Base-by-base conservation (phyloP, 2,329 filamentous ascomycete genomes). In the Ceratocystis albifundus region DNA sequence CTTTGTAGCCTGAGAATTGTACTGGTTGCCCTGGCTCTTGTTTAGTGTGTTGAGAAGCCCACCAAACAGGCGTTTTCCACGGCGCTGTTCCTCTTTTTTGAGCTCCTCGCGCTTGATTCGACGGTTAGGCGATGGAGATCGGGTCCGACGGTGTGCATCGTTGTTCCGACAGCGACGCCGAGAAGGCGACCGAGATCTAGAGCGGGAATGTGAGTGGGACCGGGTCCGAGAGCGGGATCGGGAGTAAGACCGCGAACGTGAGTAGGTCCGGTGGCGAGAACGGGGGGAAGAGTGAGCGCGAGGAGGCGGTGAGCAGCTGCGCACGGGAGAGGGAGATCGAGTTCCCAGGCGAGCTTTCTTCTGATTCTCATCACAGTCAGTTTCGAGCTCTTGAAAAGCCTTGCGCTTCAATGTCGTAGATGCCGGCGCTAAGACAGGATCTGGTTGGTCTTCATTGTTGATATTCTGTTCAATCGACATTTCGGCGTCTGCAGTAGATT, bases 61-160 rank as follows among this genome's bases (percentile, higher is more conserved):
- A 69, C 93, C 92, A 73, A 96, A 96, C 68, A 97, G 80, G 65
- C 93, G 84, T 75, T 89, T 88, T 25, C 89, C 89, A 46, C 93
- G 87, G 74, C 89, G 90, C 75, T 87, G 90, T 74, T 97, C 93
- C 72, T 95, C 88, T 67, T 85, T 74, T 5, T 61, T 53, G 8
- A 53, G 46, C 50, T 61, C 62, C 32, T 66, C 67, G 22, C 62
- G 50, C 17, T 41, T 61, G 2, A 48, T 25, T 12, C 55, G 53
- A 10, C 50, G 62, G 3, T 20, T 22, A 22, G 64, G 63, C 3
- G 62, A 61, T 12, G 57, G 65, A 12, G 30, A 48, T 7, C 53
- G 66, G n/a, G 53, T n/a, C 12, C 57, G 25, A 17, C 57, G 22
- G 25, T 32, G 45, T 22, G 30, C 57, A 36, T 62, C 61, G 44